A percentile compares a stretch with the other conserved stretches of the same genome.
Evolutionary conservation across 352 stramenopile species (phyloP).

Genomic region (Phytophthora sp.): DNA sequence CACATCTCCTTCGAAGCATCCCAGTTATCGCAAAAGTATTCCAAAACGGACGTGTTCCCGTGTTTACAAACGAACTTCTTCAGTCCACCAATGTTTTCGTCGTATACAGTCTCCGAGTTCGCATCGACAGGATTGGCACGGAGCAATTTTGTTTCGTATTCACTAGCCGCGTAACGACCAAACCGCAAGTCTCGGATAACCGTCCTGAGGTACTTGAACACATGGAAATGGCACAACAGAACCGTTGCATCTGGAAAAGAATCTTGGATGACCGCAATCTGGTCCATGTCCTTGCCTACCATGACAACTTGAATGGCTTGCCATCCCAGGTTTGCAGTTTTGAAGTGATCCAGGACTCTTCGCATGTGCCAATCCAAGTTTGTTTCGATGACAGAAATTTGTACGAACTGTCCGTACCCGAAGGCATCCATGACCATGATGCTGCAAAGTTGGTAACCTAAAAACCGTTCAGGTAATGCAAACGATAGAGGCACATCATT

Average conservation of each 20-base stretch:
- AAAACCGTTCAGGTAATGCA: too few relatives aligned
- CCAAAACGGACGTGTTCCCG: too few relatives aligned
- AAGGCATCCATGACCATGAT: constrained; percentile 1
- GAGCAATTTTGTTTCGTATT: neutral
- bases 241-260: neutral
- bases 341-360: neutral
- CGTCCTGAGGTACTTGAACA: too few relatives aligned
- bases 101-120: neutral
- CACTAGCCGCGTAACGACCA: neutral
- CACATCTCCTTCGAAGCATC: too few relatives aligned
- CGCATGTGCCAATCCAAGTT: constrained; percentile 3
- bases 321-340: neutral
- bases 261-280: neutral
- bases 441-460: constrained; percentile 3
- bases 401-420: neutral
- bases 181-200: neutral
- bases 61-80: neutral
- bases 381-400: neutral
- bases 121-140: neutral
- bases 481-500: neutral
- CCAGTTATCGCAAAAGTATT: too few relatives aligned
- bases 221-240: neutral
- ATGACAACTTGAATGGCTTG: neutral
- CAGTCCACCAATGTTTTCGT: neutral
- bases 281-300: constrained; percentile 4